Conservation (phyloP, 2,329 filamentous ascomycete genomes). For the Diplodia intermedia region DNA sequence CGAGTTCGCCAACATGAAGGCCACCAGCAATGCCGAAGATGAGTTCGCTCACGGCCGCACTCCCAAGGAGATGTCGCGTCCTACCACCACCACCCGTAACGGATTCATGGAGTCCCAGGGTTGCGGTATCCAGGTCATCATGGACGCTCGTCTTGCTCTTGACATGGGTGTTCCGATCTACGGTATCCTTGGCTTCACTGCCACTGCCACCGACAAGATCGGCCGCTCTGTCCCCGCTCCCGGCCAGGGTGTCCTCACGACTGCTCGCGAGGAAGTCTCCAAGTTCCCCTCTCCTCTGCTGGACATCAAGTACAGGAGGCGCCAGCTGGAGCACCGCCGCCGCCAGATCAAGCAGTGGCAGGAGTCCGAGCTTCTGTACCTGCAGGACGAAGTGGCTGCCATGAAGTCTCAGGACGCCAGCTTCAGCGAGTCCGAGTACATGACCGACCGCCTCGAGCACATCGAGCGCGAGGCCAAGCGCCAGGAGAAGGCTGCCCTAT, state of each 20-base stretch:
- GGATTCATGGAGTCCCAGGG: slow-evolving; percentile 99
- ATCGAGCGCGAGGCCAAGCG: slow-evolving; percentile 86
- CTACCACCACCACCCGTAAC: slow-evolving; percentile 93
- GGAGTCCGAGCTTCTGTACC: slow-evolving; percentile 89
- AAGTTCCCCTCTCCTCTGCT: slow-evolving; percentile 95
- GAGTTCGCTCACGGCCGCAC: slow-evolving; percentile 96
- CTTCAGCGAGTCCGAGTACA: slow-evolving; percentile 84
- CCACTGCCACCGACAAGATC: slow-evolving; percentile 98
- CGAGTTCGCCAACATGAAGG: slow-evolving; percentile 99
- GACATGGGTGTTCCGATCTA: slow-evolving; percentile 99
- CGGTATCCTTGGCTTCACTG: slow-evolving; percentile 89
- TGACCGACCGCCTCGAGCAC: slow-evolving; percentile 82
- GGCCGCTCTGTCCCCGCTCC: slow-evolving; percentile 96
- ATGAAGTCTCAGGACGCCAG: slow-evolving; percentile 77
- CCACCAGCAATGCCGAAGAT: slow-evolving; percentile 96
- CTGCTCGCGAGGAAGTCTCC: slow-evolving; percentile 85
- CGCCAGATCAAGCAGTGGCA: slow-evolving; percentile 97
- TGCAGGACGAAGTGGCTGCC: slow-evolving; percentile 89
- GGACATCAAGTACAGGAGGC: slow-evolving; percentile 95
- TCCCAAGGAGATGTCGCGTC: slow-evolving; percentile 95
- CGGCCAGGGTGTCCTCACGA: slow-evolving; percentile 95
- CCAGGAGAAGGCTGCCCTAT: slow-evolving; percentile 91
- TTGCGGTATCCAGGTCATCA: slow-evolving; percentile 97
- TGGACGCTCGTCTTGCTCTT: slow-evolving; percentile 93
- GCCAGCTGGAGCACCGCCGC: slow-evolving; percentile 92